Evolutionary conservation across 2,329 filamentous ascomycete species (phyloP).

Genomic region (Scedosporium boydii): DNA sequence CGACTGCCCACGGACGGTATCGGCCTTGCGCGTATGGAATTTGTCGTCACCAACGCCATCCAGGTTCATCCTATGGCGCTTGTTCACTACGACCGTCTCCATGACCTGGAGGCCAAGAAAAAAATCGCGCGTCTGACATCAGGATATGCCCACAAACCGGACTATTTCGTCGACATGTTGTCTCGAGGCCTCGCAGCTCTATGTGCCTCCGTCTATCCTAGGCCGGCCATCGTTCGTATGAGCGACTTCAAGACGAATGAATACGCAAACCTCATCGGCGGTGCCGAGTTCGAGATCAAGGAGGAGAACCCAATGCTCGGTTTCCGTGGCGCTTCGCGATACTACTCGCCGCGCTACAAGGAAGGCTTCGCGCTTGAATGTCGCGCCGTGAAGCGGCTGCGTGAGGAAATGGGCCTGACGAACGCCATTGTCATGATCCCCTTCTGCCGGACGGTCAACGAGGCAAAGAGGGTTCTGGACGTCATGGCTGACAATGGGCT

Average conservation of each 20-base stretch:
- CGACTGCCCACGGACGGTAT: slow-evolving; percentile 26
- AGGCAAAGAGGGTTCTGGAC: slow-evolving; percentile 23
- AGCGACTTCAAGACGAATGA: slow-evolving; percentile 32
- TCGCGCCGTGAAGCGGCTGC: slow-evolving; percentile 24
- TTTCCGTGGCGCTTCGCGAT: slow-evolving; percentile 29
- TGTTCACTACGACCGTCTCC: slow-evolving; percentile 21
- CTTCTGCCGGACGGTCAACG: slow-evolving; percentile 25
- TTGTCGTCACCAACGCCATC: slow-evolving; percentile 26
- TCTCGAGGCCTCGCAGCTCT: slow-evolving; percentile 24
- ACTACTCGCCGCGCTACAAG: slow-evolving; percentile 27
- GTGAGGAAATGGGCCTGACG: slow-evolving; percentile 25
- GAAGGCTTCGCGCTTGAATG: slow-evolving; percentile 30
- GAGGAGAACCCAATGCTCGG: slow-evolving; percentile 32
- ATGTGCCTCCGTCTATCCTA: slow-evolving; percentile 26
- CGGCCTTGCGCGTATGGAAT: slow-evolving; percentile 29
- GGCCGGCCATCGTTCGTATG: slow-evolving; percentile 26
- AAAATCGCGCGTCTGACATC: slow-evolving; percentile 19
- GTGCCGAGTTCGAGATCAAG: slow-evolving; percentile 25
- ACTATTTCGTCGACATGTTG: slow-evolving; percentile 28
- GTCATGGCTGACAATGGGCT: slow-evolving; percentile 28
- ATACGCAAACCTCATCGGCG: slow-evolving; percentile 27
- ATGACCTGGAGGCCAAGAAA: slow-evolving; percentile 15
- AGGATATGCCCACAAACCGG: slow-evolving; percentile 22
- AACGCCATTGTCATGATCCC: slow-evolving; percentile 28
- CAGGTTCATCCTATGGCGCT: slow-evolving; percentile 27